A percentile compares a stretch with the other conserved stretches of the same genome.
Evolutionary conservation across 2,329 filamentous ascomycete species (phyloP).

Genomic region (Sphaceloma murrayae): DNA sequence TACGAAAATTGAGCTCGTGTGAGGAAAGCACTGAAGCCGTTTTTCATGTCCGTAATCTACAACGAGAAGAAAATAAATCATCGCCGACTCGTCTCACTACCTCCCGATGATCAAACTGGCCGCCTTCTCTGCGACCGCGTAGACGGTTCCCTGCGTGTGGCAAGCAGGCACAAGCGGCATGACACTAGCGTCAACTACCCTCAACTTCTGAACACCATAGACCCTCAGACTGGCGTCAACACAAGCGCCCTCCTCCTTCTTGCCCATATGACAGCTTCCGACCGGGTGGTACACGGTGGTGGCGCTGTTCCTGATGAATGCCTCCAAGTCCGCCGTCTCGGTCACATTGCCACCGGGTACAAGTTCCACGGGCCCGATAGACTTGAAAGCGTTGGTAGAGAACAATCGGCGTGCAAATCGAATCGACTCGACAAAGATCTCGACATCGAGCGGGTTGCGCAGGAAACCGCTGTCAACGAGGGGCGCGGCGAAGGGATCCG

Average conservation of each 20-base stretch:
- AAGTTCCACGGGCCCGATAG: constrained; percentile 22
- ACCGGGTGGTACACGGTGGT: constrained; percentile 42
- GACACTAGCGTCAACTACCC: constrained; percentile 40
- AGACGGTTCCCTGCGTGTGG: constrained; percentile 28
- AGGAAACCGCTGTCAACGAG: constrained; percentile 37
- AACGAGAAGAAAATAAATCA: neutral
- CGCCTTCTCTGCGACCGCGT: constrained; percentile 36
- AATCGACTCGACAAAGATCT: constrained; percentile 24
- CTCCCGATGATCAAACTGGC: constrained; percentile 37
- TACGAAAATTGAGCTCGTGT: neutral
- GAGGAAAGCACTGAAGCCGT: too few species aligned
- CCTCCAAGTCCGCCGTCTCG: constrained; percentile 22
- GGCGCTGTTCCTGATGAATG: constrained; percentile 25
- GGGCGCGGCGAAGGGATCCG: constrained; percentile 32
- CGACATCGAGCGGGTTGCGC: constrained; percentile 35
- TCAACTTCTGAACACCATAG: constrained; percentile 37
- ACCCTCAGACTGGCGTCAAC: constrained; percentile 38
- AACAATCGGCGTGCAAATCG: constrained; percentile 25
- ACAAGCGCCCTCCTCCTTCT: constrained; percentile 40
- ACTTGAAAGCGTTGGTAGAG: constrained; percentile 21
- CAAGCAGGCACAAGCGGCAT: constrained; percentile 37
- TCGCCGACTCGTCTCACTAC: neutral
- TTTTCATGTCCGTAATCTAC: too few species aligned
- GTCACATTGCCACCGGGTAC: constrained; percentile 25
- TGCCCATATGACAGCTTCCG: constrained; percentile 45